Percentiles rank a stretch among this genome's conserved stretches.
phyloP scores from a whole-genome alignment of 495 filamentous ascomycete species.

The Rhypophila decipiens region DNA sequence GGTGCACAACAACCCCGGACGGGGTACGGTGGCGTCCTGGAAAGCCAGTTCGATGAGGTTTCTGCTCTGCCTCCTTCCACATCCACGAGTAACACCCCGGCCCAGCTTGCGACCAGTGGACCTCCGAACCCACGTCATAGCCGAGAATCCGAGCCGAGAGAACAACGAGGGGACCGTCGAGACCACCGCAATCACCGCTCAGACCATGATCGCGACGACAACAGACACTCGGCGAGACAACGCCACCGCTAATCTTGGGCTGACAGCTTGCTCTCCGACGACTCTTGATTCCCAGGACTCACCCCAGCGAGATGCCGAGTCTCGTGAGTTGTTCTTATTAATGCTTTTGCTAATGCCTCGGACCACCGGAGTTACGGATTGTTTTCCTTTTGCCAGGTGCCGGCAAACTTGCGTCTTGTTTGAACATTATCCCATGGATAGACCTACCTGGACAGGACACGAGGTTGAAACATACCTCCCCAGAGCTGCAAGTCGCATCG shows the following conservation, averaged over 20 bases:
- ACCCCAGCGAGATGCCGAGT: conserved; percentile 5
- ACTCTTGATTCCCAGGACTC: conserved; percentile 6
- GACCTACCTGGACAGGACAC: conserved; percentile 22
- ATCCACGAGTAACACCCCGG: conserved; percentile 14
- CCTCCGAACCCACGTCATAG: conserved; percentile 30
- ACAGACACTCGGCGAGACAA: conserved; percentile 19
- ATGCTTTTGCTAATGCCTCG: conserved; percentile 21
- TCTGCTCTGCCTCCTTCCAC: conserved; percentile 12
- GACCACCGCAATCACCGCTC: conserved; percentile 14
- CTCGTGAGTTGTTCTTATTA: conserved; percentile 13
- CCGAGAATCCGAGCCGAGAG: conserved; percentile 35
- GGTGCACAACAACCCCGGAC: conserved; percentile 30
- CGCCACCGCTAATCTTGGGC: conserved; percentile 18
- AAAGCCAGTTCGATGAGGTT: conserved; percentile 22
- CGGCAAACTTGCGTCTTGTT: conserved; percentile 17
- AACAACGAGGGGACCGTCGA: conserved; percentile 21
- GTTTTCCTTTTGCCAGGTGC: conserved; percentile 20
- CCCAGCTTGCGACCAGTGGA: conserved; percentile 29
- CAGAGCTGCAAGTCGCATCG: conserved; percentile 43
- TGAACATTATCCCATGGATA: conserved; percentile 31
- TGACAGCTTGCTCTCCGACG: conserved; percentile 6
- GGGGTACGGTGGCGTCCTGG: conserved; percentile 29
- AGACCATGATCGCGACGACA: conserved; percentile 23
- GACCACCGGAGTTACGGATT: conserved; percentile 15
- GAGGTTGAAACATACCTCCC: conserved; percentile 26